A percentile compares a stretch with the other conserved stretches of the same genome.
phyloP scores from a whole-genome alignment of 2,329 filamentous ascomycete genomes.

The Epichloe brachyelytri region DNA sequence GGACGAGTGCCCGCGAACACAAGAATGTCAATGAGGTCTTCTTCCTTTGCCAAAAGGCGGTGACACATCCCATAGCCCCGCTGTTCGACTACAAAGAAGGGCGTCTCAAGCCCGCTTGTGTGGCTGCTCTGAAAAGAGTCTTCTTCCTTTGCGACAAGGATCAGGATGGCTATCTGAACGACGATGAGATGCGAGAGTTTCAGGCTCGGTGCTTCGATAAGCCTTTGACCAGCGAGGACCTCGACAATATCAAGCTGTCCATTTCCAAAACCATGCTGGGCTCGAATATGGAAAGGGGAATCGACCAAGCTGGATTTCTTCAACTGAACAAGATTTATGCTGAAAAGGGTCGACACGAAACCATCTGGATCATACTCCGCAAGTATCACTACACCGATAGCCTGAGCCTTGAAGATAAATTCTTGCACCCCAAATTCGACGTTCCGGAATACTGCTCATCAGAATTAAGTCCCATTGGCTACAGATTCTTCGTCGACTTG shows the following conservation, averaged over 20 bases:
- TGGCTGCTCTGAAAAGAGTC: constrained; percentile 74
- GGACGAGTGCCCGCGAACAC: constrained; percentile 83
- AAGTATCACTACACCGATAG: constrained; percentile 96
- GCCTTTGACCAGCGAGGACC: constrained; percentile 63
- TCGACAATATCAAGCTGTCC: constrained; percentile 82
- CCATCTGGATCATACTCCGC: constrained; percentile 91
- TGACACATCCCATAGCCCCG: constrained; percentile 92
- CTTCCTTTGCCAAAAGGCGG: constrained; percentile 95
- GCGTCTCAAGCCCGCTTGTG: constrained; percentile 74
- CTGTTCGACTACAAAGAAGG: constrained; percentile 93
- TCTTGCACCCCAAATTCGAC: constrained; percentile 86
- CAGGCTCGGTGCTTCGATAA: constrained; percentile 90
- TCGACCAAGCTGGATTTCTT: constrained; percentile 74
- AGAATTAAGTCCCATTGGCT: constrained; percentile 85
- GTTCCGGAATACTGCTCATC: constrained; percentile 86
- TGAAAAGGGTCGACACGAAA: constrained; percentile 94
- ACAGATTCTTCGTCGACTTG: constrained; percentile 93
- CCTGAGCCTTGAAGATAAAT: constrained; percentile 78
- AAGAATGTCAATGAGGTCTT: constrained; percentile 94
- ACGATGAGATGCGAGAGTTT: constrained; percentile 82
- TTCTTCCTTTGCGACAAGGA: constrained; percentile 97
- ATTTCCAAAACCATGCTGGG: constrained; percentile 57
- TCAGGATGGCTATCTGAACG: constrained; percentile 83
- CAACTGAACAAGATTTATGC: constrained; percentile 92
- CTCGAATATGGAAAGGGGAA: constrained; percentile 53